Conservation (phyloP, 2,329 filamentous ascomycete genomes). For the Aspergillus fischeri region DNA sequence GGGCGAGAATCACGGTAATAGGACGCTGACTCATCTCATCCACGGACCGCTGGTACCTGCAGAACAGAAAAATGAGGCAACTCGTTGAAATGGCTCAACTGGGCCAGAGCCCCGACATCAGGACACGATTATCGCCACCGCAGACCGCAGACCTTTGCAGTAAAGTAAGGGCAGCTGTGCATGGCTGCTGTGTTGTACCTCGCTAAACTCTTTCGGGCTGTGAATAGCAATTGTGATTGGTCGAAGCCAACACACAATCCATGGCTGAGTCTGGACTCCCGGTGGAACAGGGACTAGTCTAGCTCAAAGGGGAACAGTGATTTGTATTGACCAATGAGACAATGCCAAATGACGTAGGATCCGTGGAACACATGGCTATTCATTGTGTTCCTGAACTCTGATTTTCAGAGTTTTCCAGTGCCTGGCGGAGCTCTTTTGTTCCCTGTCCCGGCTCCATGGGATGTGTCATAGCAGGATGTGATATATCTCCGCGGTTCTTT, state of each 20-base stretch:
- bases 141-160: not conserved
- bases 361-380: not conserved
- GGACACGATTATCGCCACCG: not conserved
- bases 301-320: not conserved
- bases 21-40: not conserved
- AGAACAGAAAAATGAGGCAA: not conserved
- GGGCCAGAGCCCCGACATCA: not conserved
- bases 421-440: not conserved
- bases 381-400: not conserved
- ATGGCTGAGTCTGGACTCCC: not conserved
- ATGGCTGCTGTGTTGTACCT: not conserved
- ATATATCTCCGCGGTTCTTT: not conserved
- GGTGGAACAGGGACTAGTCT: not conserved
- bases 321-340: not conserved
- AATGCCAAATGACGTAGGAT: not conserved
- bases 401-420: not conserved
- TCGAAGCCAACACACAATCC: not conserved
- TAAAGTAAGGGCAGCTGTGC: not conserved
- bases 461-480: not conserved
- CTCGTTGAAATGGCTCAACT: not conserved
- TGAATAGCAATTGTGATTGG: not conserved
- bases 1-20: not conserved
- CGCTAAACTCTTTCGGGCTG: not conserved
- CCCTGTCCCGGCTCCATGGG: not conserved
- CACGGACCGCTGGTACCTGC: not conserved